Evolutionary conservation across 2,329 filamentous ascomycete species (phyloP).

Genomic region (Pseudogymnoascus pannorum): DNA sequence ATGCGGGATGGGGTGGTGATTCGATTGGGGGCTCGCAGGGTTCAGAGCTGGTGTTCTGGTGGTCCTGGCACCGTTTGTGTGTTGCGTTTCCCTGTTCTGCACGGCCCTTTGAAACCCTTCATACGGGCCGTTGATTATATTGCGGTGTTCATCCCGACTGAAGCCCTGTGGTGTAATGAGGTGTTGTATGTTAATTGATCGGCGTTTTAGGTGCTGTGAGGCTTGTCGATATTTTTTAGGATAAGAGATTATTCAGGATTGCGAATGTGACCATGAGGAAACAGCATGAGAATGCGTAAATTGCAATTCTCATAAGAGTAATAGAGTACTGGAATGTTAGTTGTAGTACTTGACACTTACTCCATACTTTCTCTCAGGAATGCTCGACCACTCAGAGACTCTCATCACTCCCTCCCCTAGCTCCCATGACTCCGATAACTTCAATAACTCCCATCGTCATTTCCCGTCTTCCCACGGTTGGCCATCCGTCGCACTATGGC

Average conservation of each 20-base stretch:
- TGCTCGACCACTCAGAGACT: background rate
- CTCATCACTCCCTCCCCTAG: too few relatives aligned
- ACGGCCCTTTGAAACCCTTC: background rate
- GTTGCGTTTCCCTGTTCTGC: background rate
- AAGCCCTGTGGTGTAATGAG: background rate
- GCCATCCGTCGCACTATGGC: background rate
- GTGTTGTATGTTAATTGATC: background rate
- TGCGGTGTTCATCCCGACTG: background rate
- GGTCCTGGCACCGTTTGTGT: too few relatives aligned
- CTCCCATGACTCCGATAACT: background rate
- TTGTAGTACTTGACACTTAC: background rate
- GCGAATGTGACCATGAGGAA: background rate
- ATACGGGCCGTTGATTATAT: background rate
- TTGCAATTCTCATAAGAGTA: background rate
- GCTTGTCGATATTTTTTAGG: background rate
- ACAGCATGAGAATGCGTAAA: background rate
- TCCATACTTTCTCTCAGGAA: background rate
- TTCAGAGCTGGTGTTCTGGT: background rate
- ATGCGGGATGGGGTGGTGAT: background rate
- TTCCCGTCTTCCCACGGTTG: background rate
- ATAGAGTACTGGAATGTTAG: background rate
- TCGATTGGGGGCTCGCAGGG: too few relatives aligned
- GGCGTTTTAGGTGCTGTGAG: background rate
- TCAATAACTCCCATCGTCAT: background rate
- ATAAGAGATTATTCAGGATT: background rate